A percentile compares a stretch with the other conserved stretches of the same genome.
Evolutionary conservation across 192 early-diverging fungal species (phyloP).

Genomic region (Funneliformis geosporum): DNA sequence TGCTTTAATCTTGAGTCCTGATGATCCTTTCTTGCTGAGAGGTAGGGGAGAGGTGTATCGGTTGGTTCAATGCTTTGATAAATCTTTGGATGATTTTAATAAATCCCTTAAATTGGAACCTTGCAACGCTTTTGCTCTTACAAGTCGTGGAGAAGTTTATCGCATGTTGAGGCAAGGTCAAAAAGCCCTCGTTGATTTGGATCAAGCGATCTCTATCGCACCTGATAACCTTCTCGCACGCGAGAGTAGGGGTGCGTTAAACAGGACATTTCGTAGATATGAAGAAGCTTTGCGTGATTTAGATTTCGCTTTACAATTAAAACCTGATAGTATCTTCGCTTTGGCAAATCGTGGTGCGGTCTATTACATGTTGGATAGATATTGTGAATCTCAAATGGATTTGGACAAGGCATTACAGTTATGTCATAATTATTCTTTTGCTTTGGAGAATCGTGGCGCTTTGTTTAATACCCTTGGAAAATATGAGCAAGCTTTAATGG

Average conservation of each 20-base stretch:
- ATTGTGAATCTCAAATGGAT: conserved; percentile 11
- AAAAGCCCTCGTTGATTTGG: neutral
- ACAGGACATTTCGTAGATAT: conserved; percentile 1
- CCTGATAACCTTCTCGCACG: neutral
- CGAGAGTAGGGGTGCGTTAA: conserved; percentile 6
- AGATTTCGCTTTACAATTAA: conserved; percentile 13
- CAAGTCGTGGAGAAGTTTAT: conserved; percentile 19
- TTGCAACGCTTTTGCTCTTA: conserved; percentile 4
- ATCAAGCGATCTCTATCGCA: neutral
- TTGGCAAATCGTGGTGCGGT: conserved; percentile 8
- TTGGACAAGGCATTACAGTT: neutral
- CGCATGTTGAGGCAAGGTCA: neutral
- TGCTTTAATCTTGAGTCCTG: neutral
- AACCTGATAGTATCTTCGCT: neutral
- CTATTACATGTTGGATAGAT: conserved; percentile 1
- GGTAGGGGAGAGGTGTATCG: conserved; percentile 11
- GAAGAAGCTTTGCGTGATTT: conserved; percentile 4
- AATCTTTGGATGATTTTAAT: conserved; percentile 14
- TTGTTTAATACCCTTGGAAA: conserved; percentile 4
- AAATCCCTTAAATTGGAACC: conserved; percentile 1
- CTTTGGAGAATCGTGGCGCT: conserved; percentile 10
- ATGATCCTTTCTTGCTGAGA: neutral
- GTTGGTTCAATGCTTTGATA: neutral
- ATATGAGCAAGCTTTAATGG: conserved; percentile 5
- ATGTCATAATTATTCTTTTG: conserved; percentile 16